These are phyloP conservation scores for Nigrospora osmanthi DNA, from an alignment of 2,329 filamentous ascomycete genomes.

Conservation along the genomic window DNA sequence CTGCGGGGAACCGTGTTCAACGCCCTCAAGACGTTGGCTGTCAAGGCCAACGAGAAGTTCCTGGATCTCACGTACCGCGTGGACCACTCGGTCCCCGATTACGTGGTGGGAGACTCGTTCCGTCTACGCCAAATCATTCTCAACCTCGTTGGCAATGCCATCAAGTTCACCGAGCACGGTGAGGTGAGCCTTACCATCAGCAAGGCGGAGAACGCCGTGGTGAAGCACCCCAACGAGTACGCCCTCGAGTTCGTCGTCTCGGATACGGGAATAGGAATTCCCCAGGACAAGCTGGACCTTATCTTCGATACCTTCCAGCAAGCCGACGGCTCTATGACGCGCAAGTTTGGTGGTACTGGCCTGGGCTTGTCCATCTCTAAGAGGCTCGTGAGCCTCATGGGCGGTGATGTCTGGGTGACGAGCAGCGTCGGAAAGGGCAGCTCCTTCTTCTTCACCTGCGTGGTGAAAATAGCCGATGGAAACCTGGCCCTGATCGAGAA, in stretches of 20 bases:
- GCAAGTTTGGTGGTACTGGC: conserved; percentile 92
- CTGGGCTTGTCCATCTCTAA: conserved; percentile 93
- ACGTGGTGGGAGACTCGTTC: conserved; percentile 95
- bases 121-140: conserved; percentile 92
- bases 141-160: conserved; percentile 94
- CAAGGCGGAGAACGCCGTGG: conserved; percentile 52
- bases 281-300: conserved; percentile 87
- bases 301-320: conserved; percentile 99
- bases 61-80: conserved; percentile 89
- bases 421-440: conserved; percentile 88
- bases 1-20: conserved; percentile 94
- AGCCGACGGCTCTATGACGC: conserved; percentile 91
- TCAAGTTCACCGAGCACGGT: conserved; percentile 97
- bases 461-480: conserved; percentile 74
- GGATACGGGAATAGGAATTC: conserved; percentile 95
- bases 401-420: conserved; percentile 91
- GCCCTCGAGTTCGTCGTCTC: conserved; percentile 93
- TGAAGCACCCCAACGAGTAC: conserved; percentile 68
- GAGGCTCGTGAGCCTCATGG: conserved; percentile 90
- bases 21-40: conserved; percentile 90
- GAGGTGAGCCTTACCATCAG: conserved; percentile 93
- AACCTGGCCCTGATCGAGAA: conserved; percentile 73
- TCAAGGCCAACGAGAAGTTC: conserved; percentile 94
- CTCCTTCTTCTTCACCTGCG: conserved; percentile 93
- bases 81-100: conserved; percentile 87